Evolutionary conservation across 164 flowering plant genomes (phyloP), one percentile per base, ranked within the genome.

Genomic region (Kingdonia uniflora): DNA sequence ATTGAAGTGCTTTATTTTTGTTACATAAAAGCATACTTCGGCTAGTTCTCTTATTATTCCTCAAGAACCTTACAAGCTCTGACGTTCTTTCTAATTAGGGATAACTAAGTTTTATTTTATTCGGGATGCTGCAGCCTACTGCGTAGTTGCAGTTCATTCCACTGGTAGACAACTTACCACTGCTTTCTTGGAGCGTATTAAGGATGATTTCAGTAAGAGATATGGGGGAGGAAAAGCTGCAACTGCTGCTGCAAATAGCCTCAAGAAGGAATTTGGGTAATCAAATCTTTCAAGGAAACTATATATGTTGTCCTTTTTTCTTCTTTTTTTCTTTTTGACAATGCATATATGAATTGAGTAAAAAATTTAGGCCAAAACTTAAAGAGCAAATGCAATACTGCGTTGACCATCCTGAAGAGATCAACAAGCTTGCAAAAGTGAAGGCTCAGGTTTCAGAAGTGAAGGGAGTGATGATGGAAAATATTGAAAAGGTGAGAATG

Each of bases 401-500:
- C 57, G 72, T 79, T 23, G 95, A 85, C 70, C 89, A 88, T 61
- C 89, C 92, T 10, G 92, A 88, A 59, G 97, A 88, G 74, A 73
- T 85, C 42, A 81, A 80, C 74, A 83, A 85, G 62, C 80, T 88
- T 48, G 69, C 92, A 40, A 88, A 88, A 65, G 92, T 88, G 58
- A 81, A 85, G 65, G 97, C 89, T 55, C 97, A 85, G 64, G 92
- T 85, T 62, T 76, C 97, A 29, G 92, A 84, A 75, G 97, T 88
- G 33, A 85, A 88, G 68, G 95, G 95, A 49, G 91, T 85, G 57
- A 83, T 85, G 95, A 85, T 88, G 87, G 95, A 88, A 64, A 88
- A 85, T 58, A 88, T 88, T 63, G 97, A 85, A 71, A 85, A 88
- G 92, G 97, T 81, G 15, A 55, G 57, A 19, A 50, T 16, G 16